Evolutionary conservation across 2,329 filamentous ascomycete species (phyloP), one percentile per base, ranked within the genome.

Genomic region (Alternaria ventricosa): DNA sequence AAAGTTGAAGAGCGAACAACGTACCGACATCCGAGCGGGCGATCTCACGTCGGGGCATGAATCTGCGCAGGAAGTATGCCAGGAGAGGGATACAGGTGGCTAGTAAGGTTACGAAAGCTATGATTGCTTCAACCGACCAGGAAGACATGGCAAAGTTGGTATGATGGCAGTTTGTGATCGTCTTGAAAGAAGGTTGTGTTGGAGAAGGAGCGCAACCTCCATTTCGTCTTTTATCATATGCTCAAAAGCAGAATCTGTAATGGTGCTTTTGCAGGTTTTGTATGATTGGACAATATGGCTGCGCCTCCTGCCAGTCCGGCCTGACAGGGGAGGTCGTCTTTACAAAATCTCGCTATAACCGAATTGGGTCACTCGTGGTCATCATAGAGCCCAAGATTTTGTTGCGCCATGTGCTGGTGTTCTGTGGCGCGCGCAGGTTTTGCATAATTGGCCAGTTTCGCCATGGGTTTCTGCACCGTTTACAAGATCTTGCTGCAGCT

Each of bases 381-480:
- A 0, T 49, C 25, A 13, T 0, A 50, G 0, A 20, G 2, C 12
- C 1, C 25, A 10, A 50, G 47, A 15, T 50, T 30, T 6, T 50
- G 25, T 20, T 50, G 1, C 1, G 27, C 1, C 0, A 0, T 20
- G 4, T 30, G n/a, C 2, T 13, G 10, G 2, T 2, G 6, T 6
- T 27, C 18, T 2, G 13, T n/a, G 8, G 0, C 11, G 6, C 22
- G 0, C 51, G 9, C 22, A 44, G 51, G 12, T 44, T 55, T 15
- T 15, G 51, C 25, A 55, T 13, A 12, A 44, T 55, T 55, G 36
- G 51, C 11, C n/a, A 28, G 18, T 27, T n/a, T 10, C 1, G 8
- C 2, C 20, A 23, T 12, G 4, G 33, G 1, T 27, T 5, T 3
- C 15, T 50, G 25, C 27, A 3, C 4, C 8, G 6, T 50, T 50